Percentiles rank a stretch among this genome's conserved stretches.
Evolutionary conservation across 805 yeast species (phyloP).

Genomic region (Jamesozyma piceae): DNA sequence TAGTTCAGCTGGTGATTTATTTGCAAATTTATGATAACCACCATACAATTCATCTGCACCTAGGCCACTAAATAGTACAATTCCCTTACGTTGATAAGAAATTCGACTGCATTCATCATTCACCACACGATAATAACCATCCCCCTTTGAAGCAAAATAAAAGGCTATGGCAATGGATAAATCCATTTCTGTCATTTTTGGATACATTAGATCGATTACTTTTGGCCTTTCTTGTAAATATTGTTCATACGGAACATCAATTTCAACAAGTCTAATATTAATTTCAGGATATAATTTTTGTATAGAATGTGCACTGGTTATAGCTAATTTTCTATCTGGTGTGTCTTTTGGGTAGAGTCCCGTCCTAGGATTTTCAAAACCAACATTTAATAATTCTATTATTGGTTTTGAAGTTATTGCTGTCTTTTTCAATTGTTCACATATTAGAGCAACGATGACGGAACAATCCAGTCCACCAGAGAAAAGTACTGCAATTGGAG

Average conservation of each 20-base stretch:
- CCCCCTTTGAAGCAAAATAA: slow-evolving; percentile 73
- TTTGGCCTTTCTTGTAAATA: slow-evolving; percentile 42
- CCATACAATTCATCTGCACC: slow-evolving; percentile 98
- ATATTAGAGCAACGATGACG: slow-evolving; percentile 49
- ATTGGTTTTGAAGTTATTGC: slow-evolving; percentile 7
- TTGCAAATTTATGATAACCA: slow-evolving; percentile 80
- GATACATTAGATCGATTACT: slow-evolving; percentile 65
- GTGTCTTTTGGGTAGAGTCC: slow-evolving; percentile 50
- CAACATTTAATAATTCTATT: slow-evolving; percentile 82
- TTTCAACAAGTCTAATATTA: slow-evolving; percentile 47
- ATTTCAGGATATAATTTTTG: slow-evolving; percentile 34
- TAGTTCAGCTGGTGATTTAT: slow-evolving; percentile 37
- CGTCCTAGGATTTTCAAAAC: slow-evolving; percentile 83
- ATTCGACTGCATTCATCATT: background rate
- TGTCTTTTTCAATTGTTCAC: slow-evolving; percentile 18
- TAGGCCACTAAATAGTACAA: slow-evolving; percentile 78
- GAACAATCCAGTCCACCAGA: slow-evolving; percentile 97
- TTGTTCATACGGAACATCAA: slow-evolving; percentile 63
- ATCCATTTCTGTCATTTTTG: slow-evolving; percentile 90
- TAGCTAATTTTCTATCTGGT: slow-evolving; percentile 77
- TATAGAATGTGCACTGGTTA: slow-evolving; percentile 49
- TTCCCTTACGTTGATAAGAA: slow-evolving; percentile 43
- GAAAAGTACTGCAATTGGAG: slow-evolving; percentile 54
- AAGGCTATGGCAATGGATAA: slow-evolving; percentile 91
- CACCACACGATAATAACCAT: slow-evolving; percentile 26